phyloP scores from a whole-genome alignment of 208 protist genomes.

The Leishmania martiniquensis region DNA sequence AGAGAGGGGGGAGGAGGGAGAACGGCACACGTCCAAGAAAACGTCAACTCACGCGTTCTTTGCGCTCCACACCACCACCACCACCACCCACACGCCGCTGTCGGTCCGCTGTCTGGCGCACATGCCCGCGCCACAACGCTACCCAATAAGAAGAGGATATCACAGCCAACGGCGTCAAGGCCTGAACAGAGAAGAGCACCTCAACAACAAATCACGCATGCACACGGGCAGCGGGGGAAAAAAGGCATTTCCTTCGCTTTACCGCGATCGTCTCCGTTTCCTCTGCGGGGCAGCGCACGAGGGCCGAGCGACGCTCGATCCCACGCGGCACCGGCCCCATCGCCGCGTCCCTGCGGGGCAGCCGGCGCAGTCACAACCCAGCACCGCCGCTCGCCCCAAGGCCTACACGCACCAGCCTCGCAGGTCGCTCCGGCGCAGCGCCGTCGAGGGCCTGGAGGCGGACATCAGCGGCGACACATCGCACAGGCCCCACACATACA shows the following conservation, averaged over 20 bases:
- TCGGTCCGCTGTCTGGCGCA: too few species aligned
- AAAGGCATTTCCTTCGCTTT: neutral
- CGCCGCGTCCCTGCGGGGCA: neutral
- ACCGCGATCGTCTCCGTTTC: too few species aligned
- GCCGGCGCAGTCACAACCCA: neutral
- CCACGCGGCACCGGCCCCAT: too few species aligned
- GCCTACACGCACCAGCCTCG: neutral
- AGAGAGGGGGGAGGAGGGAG: too few species aligned
- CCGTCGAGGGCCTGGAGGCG: neutral
- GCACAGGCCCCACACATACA: neutral
- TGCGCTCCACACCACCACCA: too few species aligned
- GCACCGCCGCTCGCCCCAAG: neutral
- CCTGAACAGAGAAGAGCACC: neutral
- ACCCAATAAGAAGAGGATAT: too few species aligned
- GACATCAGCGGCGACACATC: neutral
- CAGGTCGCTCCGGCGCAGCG: neutral
- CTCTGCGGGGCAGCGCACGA: neutral
- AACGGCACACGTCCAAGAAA: too few species aligned
- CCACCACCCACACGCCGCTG: too few species aligned
- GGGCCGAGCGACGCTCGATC: neutral
- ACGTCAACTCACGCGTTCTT: too few species aligned
- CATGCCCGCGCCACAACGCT: too few species aligned
- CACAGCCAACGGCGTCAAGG: too few species aligned
- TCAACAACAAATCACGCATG: neutral
- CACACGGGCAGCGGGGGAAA: neutral